Conservation (phyloP, 768 basidiomycete species). For the Leccinum longicurvipes region DNA sequence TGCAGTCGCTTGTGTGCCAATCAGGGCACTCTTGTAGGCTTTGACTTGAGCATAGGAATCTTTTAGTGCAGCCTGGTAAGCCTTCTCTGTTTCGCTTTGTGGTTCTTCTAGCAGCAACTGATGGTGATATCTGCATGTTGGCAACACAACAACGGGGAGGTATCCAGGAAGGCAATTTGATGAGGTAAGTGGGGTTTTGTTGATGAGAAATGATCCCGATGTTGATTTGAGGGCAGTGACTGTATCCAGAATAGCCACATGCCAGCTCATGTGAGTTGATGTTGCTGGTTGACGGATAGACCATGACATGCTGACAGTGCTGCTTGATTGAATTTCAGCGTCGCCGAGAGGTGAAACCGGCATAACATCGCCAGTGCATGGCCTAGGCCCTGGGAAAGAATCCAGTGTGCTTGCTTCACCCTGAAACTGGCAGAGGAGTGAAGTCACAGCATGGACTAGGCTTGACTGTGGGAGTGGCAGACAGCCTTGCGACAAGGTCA, state of each 20-base stretch:
- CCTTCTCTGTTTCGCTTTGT: background rate
- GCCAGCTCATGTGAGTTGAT: background rate
- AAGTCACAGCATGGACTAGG: background rate
- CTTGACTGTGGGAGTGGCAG: background rate
- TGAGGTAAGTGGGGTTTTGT: conserved; percentile 1
- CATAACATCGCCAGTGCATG: background rate
- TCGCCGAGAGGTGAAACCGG: background rate
- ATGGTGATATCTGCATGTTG: background rate
- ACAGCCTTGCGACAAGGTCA: background rate
- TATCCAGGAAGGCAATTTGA: background rate
- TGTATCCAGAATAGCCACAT: background rate
- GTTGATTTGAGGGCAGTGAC: background rate
- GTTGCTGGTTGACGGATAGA: background rate
- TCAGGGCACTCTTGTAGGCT: conserved; percentile 2
- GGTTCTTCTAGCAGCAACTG: background rate
- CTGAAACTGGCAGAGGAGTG: background rate
- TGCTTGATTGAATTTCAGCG: too few species aligned
- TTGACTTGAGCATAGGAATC: background rate
- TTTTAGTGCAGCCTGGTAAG: background rate
- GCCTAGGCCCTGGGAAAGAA: background rate
- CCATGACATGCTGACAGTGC: background rate
- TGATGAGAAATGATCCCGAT: conserved; percentile 8
- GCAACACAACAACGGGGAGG: background rate
- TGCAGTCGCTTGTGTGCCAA: conserved; percentile 10
- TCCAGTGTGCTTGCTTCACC: background rate